A percentile compares a stretch with the other conserved stretches of the same genome.
These are phyloP conservation scores for Boeremia lycopersici DNA, from an alignment of 2,329 filamentous ascomycete genomes.

Conservation along the genomic window DNA sequence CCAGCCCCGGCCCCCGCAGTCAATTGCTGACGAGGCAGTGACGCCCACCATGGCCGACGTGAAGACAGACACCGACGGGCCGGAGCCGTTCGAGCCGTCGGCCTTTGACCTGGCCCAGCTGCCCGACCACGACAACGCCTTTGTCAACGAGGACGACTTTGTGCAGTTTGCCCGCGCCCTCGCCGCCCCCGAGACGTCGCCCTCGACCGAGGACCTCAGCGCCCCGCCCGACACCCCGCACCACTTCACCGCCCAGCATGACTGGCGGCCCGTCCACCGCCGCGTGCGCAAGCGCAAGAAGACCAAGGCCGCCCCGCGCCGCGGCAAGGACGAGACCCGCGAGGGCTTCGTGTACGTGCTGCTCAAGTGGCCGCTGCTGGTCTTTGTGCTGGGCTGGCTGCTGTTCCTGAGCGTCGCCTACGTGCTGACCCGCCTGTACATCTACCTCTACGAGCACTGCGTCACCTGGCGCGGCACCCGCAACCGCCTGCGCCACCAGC, in stretches of 20 bases:
- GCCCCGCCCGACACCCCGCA: slow-evolving; percentile 49
- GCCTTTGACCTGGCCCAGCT: slow-evolving; percentile 72
- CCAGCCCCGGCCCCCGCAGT: neutral
- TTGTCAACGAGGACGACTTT: slow-evolving; percentile 74
- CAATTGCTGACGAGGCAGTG: slow-evolving; percentile 25
- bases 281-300: slow-evolving; percentile 60
- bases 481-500: slow-evolving; percentile 70
- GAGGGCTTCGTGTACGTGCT: slow-evolving; percentile 91
- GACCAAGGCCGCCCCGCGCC: slow-evolving; percentile 46
- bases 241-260: slow-evolving; percentile 89
- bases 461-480: slow-evolving; percentile 86
- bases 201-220: slow-evolving; percentile 63
- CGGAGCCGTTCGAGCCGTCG: slow-evolving; percentile 66
- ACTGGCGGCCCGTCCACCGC: slow-evolving; percentile 90
- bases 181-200: slow-evolving; percentile 76
- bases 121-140: slow-evolving; percentile 81
- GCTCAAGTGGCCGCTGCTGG: slow-evolving; percentile 88
- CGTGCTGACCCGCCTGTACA: slow-evolving; percentile 82
- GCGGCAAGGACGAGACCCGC: slow-evolving; percentile 83
- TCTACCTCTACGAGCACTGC: slow-evolving; percentile 89
- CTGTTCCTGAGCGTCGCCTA: slow-evolving; percentile 75
- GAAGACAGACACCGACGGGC: slow-evolving; percentile 55
- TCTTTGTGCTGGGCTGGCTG: slow-evolving; percentile 82
- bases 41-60: slow-evolving; percentile 50
- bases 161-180: slow-evolving; percentile 81